These are phyloP conservation scores for Aspergillus fructus DNA, from an alignment of 2,329 filamentous ascomycete species.

Conservation along the genomic window DNA sequence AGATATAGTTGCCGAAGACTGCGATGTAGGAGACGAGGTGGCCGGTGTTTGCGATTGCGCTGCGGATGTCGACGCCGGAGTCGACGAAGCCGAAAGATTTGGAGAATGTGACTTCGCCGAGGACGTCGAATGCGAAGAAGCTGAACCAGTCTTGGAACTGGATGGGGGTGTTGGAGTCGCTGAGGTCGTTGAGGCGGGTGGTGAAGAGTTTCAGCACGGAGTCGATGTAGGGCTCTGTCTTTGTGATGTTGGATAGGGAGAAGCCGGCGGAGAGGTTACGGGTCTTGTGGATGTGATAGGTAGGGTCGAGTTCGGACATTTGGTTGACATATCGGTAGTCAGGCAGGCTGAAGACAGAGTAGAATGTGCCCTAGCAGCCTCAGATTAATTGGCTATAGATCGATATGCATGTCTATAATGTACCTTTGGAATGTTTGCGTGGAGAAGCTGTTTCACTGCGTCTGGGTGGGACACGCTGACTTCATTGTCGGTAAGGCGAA, in stretches of 20 bases:
- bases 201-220: constrained; percentile 30
- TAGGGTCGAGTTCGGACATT: constrained; percentile 41
- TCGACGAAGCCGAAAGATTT: constrained; percentile 37
- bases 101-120: constrained; percentile 39
- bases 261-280: constrained; percentile 32
- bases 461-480: constrained; percentile 46
- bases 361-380: constrained; percentile 29
- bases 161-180: constrained; percentile 22
- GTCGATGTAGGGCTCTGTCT: constrained; percentile 29
- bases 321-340: constrained; percentile 43
- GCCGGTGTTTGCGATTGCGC: constrained; percentile 37
- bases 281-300: constrained; percentile 33
- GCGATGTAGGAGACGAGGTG: constrained; percentile 31
- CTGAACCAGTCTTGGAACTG: constrained; percentile 44
- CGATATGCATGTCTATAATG: neutral
- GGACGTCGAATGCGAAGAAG: constrained; percentile 38
- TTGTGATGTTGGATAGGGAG: constrained; percentile 32
- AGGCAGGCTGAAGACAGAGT: constrained; percentile 38
- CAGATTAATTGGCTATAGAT: too few relatives aligned
- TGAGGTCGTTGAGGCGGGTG: constrained; percentile 27
- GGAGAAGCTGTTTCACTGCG: constrained; percentile 39
- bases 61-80: constrained; percentile 33
- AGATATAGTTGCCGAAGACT: constrained; percentile 35
- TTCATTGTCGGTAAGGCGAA: constrained; percentile 47
- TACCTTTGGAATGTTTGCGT: constrained; percentile 25